These are phyloP conservation scores for Tephrocybe rancida DNA, from an alignment of 768 basidiomycete species.

Conservation along the genomic window DNA sequence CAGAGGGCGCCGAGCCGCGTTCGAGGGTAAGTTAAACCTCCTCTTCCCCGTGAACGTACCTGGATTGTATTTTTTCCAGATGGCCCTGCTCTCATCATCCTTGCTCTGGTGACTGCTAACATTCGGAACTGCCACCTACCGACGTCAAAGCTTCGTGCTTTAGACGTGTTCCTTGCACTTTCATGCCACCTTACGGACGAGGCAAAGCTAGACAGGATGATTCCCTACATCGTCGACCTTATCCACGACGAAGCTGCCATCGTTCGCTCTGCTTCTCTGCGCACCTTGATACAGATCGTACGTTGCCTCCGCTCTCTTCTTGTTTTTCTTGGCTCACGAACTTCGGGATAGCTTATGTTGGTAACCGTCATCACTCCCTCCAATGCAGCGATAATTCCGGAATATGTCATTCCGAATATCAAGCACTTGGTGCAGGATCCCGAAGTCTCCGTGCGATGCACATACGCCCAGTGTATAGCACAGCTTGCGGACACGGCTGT, in stretches of 20 bases:
- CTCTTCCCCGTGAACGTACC: background rate
- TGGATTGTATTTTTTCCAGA: conserved; percentile 45
- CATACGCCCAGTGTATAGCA: conserved; percentile 83
- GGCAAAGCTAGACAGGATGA: conserved; percentile 90
- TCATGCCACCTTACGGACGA: conserved; percentile 87
- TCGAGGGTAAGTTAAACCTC: conserved; percentile 53
- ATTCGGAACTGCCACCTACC: conserved; percentile 87
- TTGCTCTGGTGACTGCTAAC: conserved; percentile 86
- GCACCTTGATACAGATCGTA: conserved; percentile 84
- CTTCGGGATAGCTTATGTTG: conserved; percentile 21
- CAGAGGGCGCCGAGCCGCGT: conserved; percentile 50
- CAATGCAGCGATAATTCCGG: conserved; percentile 77
- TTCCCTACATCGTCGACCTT: conserved; percentile 90
- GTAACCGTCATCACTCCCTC: conserved; percentile 28
- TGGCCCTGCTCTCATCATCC: conserved; percentile 86
- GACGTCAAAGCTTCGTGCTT: conserved; percentile 80
- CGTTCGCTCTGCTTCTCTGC: conserved; percentile 79
- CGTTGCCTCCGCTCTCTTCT: conserved; percentile 27
- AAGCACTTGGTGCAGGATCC: conserved; percentile 80
- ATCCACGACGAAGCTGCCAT: conserved; percentile 82
- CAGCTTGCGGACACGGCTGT: conserved; percentile 85
- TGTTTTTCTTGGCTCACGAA: background rate
- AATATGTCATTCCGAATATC: conserved; percentile 94
- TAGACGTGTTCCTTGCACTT: conserved; percentile 87
- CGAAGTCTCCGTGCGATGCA: conserved; percentile 80